Evolutionary conservation across 352 stramenopile species (phyloP).

Genomic region (Pythium dissimile): DNA sequence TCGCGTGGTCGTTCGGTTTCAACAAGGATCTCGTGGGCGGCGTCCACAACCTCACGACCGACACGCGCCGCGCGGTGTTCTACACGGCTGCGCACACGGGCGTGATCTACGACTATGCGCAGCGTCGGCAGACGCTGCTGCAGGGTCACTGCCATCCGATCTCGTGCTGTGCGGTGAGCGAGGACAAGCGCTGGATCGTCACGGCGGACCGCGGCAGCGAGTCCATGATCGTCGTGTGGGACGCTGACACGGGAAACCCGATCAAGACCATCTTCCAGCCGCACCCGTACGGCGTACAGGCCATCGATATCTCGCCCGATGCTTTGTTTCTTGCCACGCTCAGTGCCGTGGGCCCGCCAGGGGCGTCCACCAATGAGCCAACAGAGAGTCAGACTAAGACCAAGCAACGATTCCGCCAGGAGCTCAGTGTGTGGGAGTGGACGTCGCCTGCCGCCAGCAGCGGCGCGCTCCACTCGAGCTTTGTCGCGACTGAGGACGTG

Average conservation of each 20-base stretch:
- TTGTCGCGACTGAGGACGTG: slow-evolving; percentile 70
- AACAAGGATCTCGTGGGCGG: slow-evolving; percentile 87
- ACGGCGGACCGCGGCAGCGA: slow-evolving; percentile 86
- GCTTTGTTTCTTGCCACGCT: slow-evolving; percentile 89
- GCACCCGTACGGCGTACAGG: slow-evolving; percentile 71
- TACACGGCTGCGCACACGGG: slow-evolving; percentile 90
- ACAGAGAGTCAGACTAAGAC: no score
- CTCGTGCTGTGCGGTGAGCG: slow-evolving; percentile 82
- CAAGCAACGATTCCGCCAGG: slow-evolving; percentile 53
- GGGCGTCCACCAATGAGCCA: no score
- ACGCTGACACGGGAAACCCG: slow-evolving; percentile 72
- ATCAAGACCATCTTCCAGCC: slow-evolving; percentile 91
- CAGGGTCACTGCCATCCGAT: slow-evolving; percentile 93
- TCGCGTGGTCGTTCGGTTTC: slow-evolving; percentile 90
- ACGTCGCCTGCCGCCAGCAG: slow-evolving; percentile 35
- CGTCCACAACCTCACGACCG: slow-evolving; percentile 86
- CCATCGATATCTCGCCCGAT: slow-evolving; percentile 88
- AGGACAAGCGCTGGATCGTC: slow-evolving; percentile 92
- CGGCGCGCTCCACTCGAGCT: slow-evolving; percentile 46
- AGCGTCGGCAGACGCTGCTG: slow-evolving; percentile 81
- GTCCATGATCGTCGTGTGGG: slow-evolving; percentile 92
- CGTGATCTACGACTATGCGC: slow-evolving; percentile 91
- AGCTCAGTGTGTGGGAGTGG: slow-evolving; percentile 89
- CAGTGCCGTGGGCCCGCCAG: slow-evolving; percentile 36
- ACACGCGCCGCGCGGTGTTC: slow-evolving; percentile 73